A percentile compares a stretch with the other conserved stretches of the same genome.
Conservation (phyloP, 208 protist genomes). For the Plasmodiophora brassicae region DNA sequence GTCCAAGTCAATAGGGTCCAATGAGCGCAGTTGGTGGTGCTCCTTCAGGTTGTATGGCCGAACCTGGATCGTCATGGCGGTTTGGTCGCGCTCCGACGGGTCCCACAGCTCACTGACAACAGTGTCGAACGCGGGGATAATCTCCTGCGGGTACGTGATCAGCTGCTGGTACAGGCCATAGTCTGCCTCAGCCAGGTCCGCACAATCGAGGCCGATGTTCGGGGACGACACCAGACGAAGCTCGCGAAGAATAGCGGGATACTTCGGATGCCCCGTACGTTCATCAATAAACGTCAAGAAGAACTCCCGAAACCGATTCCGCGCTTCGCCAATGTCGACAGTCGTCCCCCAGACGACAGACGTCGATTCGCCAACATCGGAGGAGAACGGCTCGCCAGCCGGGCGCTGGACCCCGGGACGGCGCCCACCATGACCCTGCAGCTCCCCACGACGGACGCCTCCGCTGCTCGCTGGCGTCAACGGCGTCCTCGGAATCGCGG, state of each 20-base stretch:
- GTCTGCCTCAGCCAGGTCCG: conserved; percentile 9
- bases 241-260: neutral
- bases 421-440: neutral
- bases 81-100: conserved; percentile 34
- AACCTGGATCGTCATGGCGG: conserved; percentile 50
- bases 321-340: conserved; percentile 53
- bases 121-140: conserved; percentile 62
- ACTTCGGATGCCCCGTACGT: conserved; percentile 22
- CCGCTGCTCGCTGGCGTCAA: neutral
- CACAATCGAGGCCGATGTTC: neutral
- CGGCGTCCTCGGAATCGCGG: neutral
- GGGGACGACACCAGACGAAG: neutral
- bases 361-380: neutral
- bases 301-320: conserved; percentile 54
- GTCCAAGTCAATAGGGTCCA: conserved; percentile 78
- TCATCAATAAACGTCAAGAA: conserved; percentile 49
- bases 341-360: conserved; percentile 64
- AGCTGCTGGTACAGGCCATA: conserved; percentile 57
- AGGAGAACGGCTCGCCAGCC: too few species aligned
- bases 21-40: conserved; percentile 61
- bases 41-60: conserved; percentile 69
- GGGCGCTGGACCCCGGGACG: neutral
- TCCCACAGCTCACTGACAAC: conserved; percentile 45
- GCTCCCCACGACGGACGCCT: neutral
- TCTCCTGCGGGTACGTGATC: conserved; percentile 63